Evolutionary conservation across 306 rosid species (phyloP).

Genomic region (Vigna unguiculata): DNA sequence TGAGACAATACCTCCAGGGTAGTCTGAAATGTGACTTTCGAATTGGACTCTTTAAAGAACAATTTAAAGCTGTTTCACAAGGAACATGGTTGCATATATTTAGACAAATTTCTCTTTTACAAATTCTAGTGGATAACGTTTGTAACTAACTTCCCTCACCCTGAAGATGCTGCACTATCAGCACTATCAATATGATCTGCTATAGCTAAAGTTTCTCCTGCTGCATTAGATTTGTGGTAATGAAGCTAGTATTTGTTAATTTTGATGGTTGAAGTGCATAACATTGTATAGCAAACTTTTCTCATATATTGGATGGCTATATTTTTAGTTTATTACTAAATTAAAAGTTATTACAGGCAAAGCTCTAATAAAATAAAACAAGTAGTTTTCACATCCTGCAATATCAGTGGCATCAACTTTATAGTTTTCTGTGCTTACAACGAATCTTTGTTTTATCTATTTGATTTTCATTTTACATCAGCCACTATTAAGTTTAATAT

Average conservation of each 20-base stretch:
- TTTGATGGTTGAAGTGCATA: conserved; percentile 15
- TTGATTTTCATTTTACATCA: conserved; percentile 11
- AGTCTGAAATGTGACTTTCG: background rate
- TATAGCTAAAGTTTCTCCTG: conserved; percentile 15
- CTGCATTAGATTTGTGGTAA: conserved; percentile 16
- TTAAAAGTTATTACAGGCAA: background rate
- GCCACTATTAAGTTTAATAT: background rate
- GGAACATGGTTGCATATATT: background rate
- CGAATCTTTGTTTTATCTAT: background rate
- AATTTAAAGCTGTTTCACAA: background rate
- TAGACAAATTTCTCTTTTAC: background rate
- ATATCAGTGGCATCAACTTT: background rate
- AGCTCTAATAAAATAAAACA: background rate
- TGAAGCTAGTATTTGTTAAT: background rate
- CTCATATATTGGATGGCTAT: background rate
- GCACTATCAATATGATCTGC: background rate
- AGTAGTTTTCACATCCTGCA: background rate
- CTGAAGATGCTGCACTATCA: background rate
- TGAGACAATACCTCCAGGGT: background rate
- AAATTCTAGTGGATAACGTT: background rate
- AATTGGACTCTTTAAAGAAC: background rate
- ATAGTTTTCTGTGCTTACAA: background rate
- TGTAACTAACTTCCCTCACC: conserved; percentile 4
- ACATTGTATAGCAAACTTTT: background rate
- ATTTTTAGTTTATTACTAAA: background rate